phyloP scores from a whole-genome alignment of 352 stramenopile genomes.

The Thalassiosira livingstoniorum region DNA sequence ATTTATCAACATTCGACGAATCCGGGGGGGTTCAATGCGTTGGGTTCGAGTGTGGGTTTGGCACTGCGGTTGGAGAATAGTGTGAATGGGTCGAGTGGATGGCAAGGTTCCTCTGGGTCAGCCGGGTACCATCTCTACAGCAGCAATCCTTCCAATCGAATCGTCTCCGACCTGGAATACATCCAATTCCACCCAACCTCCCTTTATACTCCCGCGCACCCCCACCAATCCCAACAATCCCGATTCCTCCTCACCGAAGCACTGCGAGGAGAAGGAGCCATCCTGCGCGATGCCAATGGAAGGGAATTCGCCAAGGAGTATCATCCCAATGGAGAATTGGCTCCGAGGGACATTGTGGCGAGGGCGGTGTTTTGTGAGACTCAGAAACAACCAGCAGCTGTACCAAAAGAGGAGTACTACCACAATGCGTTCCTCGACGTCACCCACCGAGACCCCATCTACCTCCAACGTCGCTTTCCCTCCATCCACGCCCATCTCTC shows the following conservation, averaged over 20 bases:
- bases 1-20: constrained; percentile 96
- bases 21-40: constrained; percentile 86
- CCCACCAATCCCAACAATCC: too few species aligned
- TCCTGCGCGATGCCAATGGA: constrained; percentile 86
- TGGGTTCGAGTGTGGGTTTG: constrained; percentile 82
- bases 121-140: not conserved
- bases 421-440: constrained; percentile 93
- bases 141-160: not conserved
- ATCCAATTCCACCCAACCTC: constrained; percentile 97
- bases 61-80: constrained; percentile 82
- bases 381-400: constrained; percentile 74
- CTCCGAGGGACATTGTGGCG: constrained; percentile 92
- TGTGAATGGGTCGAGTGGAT: constrained; percentile 82
- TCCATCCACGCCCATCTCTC: constrained; percentile 86
- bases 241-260: constrained; percentile 94
- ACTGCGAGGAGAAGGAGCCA: constrained; percentile 91
- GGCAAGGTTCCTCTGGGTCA: not conserved
- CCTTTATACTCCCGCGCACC: constrained; percentile 91
- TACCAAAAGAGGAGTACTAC: constrained; percentile 59
- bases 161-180: constrained; percentile 91
- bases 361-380: constrained; percentile 92
- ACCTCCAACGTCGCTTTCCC: constrained; percentile 89
- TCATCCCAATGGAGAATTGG: constrained; percentile 91
- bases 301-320: constrained; percentile 92
- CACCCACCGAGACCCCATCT: constrained; percentile 89